A percentile compares a stretch with the other conserved stretches of the same genome.
Evolutionary conservation across 2,329 filamentous ascomycete species (phyloP).

Genomic region (Trichoderma sp.): DNA sequence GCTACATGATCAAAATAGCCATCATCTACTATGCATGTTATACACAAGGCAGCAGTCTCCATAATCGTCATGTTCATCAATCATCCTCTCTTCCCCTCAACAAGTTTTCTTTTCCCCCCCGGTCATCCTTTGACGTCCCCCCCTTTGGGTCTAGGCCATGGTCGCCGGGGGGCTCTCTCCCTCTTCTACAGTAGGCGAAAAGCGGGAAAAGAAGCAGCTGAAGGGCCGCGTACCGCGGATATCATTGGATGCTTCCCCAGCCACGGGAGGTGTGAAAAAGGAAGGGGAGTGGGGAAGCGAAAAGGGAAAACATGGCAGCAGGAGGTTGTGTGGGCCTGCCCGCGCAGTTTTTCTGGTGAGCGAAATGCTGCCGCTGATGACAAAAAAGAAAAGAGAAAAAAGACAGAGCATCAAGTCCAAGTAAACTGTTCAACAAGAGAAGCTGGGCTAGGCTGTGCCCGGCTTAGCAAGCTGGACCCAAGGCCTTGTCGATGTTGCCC

Average conservation of each 20-base stretch:
- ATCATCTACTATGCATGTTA: neutral
- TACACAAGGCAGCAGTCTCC: neutral
- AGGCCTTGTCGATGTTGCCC: neutral
- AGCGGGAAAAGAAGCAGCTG: conserved; percentile 3
- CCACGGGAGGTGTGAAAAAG: neutral
- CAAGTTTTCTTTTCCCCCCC: neutral
- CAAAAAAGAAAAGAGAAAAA: neutral
- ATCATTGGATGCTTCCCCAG: neutral
- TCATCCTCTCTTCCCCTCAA: neutral
- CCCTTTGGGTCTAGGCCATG: neutral
- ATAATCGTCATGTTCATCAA: neutral
- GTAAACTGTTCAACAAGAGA: neutral
- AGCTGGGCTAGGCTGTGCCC: neutral
- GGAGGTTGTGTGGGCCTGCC: neutral
- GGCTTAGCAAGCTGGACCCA: neutral
- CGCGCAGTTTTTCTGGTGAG: neutral
- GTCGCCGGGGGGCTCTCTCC: no score
- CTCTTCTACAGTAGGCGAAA: neutral
- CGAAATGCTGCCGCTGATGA: conserved; percentile 1
- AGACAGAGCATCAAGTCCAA: neutral
- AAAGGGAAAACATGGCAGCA: neutral
- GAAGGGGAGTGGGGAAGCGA: neutral
- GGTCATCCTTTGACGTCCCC: neutral
- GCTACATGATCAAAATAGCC: neutral
- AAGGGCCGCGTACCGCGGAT: conserved; percentile 14